phyloP scores from a whole-genome alignment of 192 early-diverging fungal genomes.

The Linnemannia elongata region DNA sequence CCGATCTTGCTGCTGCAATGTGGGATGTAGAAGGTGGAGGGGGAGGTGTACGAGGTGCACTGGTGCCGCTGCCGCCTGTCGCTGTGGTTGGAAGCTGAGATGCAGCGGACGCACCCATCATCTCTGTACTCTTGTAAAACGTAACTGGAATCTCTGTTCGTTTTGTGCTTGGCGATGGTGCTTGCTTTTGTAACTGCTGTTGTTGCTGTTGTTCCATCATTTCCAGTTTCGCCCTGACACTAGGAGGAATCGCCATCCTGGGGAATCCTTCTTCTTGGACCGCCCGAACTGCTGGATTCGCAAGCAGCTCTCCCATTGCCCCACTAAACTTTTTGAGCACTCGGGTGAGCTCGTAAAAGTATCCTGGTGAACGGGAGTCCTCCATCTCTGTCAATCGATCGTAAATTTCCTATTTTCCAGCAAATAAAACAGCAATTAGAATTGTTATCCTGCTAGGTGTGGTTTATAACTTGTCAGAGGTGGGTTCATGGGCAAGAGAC shows the following conservation, averaged over 20 bases:
- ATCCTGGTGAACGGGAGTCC: conserved; percentile 25
- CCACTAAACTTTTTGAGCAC: conserved; percentile 25
- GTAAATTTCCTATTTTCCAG: conserved; percentile 33
- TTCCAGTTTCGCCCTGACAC: conserved; percentile 9
- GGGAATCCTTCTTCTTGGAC: conserved; percentile 14
- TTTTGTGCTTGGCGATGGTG: not conserved
- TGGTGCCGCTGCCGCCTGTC: not conserved
- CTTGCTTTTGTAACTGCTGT: conserved; percentile 6
- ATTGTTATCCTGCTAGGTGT: not conserved
- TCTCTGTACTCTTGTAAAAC: conserved; percentile 19
- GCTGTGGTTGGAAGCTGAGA: not conserved
- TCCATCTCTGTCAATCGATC: conserved; percentile 57
- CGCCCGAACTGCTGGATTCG: conserved; percentile 23
- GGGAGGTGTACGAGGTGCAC: not conserved
- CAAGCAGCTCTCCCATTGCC: conserved; percentile 50
- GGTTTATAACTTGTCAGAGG: not conserved
- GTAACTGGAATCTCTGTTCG: not conserved
- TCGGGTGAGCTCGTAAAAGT: conserved; percentile 48
- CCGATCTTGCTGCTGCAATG: not conserved
- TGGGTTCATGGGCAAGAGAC: not conserved
- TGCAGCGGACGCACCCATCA: not conserved
- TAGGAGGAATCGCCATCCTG: conserved; percentile 25
- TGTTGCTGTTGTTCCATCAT: not conserved
- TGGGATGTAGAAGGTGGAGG: not conserved
- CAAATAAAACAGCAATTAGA: not conserved